Percentiles rank a stretch among this genome's conserved stretches.
Evolutionary conservation across 202 grass and related monocot species (phyloP).

Genomic region (Schoenoplectus tabernaemontani): DNA sequence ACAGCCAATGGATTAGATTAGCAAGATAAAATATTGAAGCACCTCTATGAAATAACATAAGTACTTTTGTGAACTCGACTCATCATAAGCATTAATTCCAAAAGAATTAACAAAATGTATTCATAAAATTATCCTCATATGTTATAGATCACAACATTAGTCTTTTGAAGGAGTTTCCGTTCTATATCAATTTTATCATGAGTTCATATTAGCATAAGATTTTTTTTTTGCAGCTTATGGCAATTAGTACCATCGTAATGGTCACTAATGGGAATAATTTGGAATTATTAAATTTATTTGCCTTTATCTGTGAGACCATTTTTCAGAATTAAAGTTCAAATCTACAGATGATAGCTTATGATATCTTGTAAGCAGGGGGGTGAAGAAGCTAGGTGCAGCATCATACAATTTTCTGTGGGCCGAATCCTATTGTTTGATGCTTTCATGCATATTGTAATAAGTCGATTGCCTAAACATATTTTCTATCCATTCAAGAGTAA

Average conservation of each 20-base stretch:
- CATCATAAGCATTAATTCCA: neutral
- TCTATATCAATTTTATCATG: no score
- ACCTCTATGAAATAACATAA: neutral
- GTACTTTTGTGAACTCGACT: neutral
- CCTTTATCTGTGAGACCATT: no score
- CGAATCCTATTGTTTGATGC: neutral
- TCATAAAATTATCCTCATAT: neutral
- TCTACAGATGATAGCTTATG: neutral
- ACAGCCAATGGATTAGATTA: neutral
- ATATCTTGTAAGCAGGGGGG: neutral
- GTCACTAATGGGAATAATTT: no score
- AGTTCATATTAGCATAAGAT: no score
- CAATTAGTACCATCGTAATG: no score
- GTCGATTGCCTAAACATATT: neutral
- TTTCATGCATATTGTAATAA: constrained; percentile 4
- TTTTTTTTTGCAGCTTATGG: no score
- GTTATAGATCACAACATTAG: neutral
- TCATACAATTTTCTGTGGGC: neutral
- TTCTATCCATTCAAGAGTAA: neutral
- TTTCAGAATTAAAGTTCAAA: no score
- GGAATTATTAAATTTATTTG: no score
- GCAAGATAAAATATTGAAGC: neutral
- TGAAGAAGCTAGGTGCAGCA: neutral
- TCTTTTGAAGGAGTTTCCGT: neutral
- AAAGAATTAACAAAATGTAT: neutral